Conservation (phyloP, 202 grass and related monocot species). For the Bolboschoenoplectus hybrid region DNA sequence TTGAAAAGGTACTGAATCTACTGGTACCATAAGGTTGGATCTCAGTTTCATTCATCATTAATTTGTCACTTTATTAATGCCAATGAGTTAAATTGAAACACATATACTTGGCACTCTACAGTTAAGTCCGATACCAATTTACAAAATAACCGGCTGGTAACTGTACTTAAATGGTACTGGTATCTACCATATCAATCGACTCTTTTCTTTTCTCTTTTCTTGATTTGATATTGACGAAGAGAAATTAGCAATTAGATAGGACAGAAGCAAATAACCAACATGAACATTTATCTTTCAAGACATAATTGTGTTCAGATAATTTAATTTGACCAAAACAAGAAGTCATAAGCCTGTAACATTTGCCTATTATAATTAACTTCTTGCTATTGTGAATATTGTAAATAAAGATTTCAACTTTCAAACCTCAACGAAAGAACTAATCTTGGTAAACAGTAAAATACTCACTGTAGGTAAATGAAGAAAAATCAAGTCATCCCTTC, state of each 20-base stretch:
- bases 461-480: constrained; percentile 75
- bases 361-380: not conserved
- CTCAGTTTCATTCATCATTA: constrained; percentile 2
- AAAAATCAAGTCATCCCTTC: constrained; percentile 48
- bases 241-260: not conserved
- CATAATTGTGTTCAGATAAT: not conserved
- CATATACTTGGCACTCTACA: not conserved
- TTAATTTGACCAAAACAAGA: not conserved
- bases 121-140: not conserved
- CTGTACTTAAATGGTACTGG: constrained; percentile 8
- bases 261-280: not conserved
- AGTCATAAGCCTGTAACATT: not conserved
- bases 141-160: not conserved
- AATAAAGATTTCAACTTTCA: not conserved
- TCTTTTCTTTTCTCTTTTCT: not conserved
- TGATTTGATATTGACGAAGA: not conserved
- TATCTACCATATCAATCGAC: not conserved
- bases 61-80: not conserved
- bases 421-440: constrained; percentile 25
- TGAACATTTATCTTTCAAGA: not conserved
- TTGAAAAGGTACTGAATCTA: constrained; percentile 5
- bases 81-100: not conserved
- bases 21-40: not conserved
- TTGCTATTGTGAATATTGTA: not conserved
- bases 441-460: not conserved